phyloP scores from a whole-genome alignment of 176 grass and related monocot genomes.

The Musa beccarii region DNA sequence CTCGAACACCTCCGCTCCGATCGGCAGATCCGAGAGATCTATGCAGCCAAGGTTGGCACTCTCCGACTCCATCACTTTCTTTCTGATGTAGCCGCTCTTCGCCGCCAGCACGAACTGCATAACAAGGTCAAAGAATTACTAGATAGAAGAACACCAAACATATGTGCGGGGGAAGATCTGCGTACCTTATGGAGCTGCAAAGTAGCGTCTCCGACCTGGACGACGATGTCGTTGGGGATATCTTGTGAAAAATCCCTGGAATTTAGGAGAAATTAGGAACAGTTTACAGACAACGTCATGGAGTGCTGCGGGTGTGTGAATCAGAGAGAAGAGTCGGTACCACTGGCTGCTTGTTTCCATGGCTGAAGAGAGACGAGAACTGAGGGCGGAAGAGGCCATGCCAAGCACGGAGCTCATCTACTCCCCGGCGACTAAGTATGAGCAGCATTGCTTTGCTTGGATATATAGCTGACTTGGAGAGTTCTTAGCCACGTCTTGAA shows the following conservation, averaged over 20 bases:
- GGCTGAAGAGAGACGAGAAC: slow-evolving; percentile 20
- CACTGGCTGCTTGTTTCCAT: slow-evolving; percentile 73
- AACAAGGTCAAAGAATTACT: no score
- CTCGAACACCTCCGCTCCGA: slow-evolving; percentile 72
- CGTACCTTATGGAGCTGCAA: slow-evolving; percentile 85
- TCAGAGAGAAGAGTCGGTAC: slow-evolving; percentile 13
- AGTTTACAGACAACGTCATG: no score
- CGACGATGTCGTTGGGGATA: slow-evolving; percentile 40
- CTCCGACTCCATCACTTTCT: slow-evolving; percentile 25
- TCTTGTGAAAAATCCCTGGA: slow-evolving; percentile 56
- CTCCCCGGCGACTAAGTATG: no score
- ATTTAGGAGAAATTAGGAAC: no score
- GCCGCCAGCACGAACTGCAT: slow-evolving; percentile 56
- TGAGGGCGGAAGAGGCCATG: slow-evolving; percentile 1
- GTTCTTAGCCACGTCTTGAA: no score
- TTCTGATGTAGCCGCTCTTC: slow-evolving; percentile 59
- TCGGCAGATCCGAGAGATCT: slow-evolving; percentile 34
- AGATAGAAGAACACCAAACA: no score
- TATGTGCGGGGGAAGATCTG: no score
- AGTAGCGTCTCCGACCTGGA: slow-evolving; percentile 39
- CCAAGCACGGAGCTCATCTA: no score
- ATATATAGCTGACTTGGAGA: no score
- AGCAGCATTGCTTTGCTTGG: no score
- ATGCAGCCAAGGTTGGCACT: slow-evolving; percentile 14
- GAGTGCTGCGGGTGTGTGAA: no score